Base-by-base conservation (phyloP, 176 grass and related monocot species). In the Eragrostis curvula region DNA sequence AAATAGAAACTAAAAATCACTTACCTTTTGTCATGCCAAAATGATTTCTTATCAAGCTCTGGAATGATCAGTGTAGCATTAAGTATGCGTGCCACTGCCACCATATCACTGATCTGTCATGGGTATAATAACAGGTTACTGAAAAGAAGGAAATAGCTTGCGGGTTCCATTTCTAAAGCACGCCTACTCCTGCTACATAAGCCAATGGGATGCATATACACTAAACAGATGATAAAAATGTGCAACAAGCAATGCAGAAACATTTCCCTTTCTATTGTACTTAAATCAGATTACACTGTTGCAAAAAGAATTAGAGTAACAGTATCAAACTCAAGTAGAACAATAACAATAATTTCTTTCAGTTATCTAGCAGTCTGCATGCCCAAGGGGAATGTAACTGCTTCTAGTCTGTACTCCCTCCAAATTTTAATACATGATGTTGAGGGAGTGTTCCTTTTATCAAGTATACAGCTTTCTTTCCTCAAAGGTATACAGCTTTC, bases 21-120 rank as follows among this genome's bases (percentile, higher is more conserved):
- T 41, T 59, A 93, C 95, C 95, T 98, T 81, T 49, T 91, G 73
- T 98, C 95, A 25, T 84, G 92, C 95, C 95, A 98, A 93, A 95
- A 98, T 76, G 95, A 98, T 85, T 87, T 95, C 85, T 95, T 98
- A 77, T 98, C 95, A 66, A 98, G 95, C 76, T 95, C 89, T 49
- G 95, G 95, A 76, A 98, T 91, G 72, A 98, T 86, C 55, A 98
- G 92, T 63, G 90, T 89, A 58, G 95, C 95, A 79, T 98, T 95
- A 70, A 98, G 79, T 78, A 97, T 88, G 2, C 88, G 88, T 21
- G 92, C 95, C 66, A 97, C 85, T 61, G 83, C 95, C 44, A 94
- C 92, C 92, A 98, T 98, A 75, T 98, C 95, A 68, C 90, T 85
- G 23, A 95, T 95, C 95, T 98, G 90, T 75, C 55, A 92, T 58